Percentiles rank a stretch among this genome's conserved stretches.
phyloP scores from a whole-genome alignment of 352 stramenopile species.

The Globisporangium mamillatum region DNA sequence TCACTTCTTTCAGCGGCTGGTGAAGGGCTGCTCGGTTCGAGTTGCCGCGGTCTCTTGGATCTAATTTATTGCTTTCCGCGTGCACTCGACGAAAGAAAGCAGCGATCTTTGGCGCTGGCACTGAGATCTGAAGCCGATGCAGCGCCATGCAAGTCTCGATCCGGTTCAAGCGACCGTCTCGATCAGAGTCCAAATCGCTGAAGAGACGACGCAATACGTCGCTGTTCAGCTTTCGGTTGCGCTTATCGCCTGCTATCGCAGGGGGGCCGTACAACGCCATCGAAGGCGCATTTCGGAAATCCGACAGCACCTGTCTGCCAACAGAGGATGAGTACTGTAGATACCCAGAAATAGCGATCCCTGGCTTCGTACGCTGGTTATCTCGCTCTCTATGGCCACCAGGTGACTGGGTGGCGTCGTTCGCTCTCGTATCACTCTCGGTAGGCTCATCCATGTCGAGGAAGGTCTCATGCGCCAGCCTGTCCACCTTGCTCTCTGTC shows the following conservation, averaged over 20 bases:
- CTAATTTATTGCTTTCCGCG: background rate
- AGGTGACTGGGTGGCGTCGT: too few species aligned
- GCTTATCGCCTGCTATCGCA: conserved; percentile 8
- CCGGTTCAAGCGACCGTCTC: conserved; percentile 65
- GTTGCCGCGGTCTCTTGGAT: conserved; percentile 6
- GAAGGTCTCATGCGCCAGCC: conserved; percentile 2
- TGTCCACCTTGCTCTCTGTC: background rate
- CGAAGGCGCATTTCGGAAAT: conserved; percentile 65
- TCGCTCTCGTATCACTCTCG: background rate
- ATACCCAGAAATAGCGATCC: background rate
- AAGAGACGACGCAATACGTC: conserved; percentile 77
- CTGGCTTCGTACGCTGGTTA: conserved; percentile 1
- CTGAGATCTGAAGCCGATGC: conserved; percentile 62
- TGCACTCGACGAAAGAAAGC: conserved; percentile 68
- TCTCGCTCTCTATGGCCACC: background rate
- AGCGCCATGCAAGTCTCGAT: conserved; percentile 73
- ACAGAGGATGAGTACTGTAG: conserved; percentile 37
- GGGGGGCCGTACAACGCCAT: conserved; percentile 53
- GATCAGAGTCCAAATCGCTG: conserved; percentile 65
- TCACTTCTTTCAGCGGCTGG: conserved; percentile 51
- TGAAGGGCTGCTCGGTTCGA: conserved; percentile 10
- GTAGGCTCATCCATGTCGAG: background rate
- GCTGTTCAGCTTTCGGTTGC: conserved; percentile 27
- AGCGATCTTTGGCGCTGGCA: conserved; percentile 54
- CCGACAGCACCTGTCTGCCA: conserved; percentile 64